Percentiles rank a stretch among this genome's conserved stretches.
phyloP scores from a whole-genome alignment of 2,329 filamentous ascomycete genomes.

The Arthrobotrys megalospora region DNA sequence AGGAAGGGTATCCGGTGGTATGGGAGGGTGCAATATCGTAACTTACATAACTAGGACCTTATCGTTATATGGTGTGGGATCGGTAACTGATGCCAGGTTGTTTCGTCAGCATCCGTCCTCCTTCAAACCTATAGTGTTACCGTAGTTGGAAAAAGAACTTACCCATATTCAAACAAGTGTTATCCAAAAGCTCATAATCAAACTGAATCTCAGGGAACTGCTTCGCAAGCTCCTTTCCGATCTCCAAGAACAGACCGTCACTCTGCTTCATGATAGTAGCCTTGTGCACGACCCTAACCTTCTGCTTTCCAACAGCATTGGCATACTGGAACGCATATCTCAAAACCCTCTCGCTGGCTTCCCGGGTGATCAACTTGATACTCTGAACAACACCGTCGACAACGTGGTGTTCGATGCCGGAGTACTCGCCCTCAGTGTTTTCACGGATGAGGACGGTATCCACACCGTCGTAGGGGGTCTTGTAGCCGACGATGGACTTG shows the following conservation, averaged over 20 bases:
- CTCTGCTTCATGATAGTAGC: constrained; percentile 99
- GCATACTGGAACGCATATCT: constrained; percentile 99
- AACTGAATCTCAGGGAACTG: constrained; percentile 97
- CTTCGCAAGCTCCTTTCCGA: constrained; percentile 87
- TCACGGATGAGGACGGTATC: constrained; percentile 98
- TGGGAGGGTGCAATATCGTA: not conserved
- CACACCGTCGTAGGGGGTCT: constrained; percentile 97
- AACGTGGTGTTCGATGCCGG: constrained; percentile 97
- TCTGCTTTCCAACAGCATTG: constrained; percentile 90
- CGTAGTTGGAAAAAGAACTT: constrained; percentile 69
- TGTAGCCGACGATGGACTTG: constrained; percentile 96
- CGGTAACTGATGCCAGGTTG: constrained; percentile 66
- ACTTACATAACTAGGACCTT: constrained; percentile 89
- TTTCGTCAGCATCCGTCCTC: constrained; percentile 3
- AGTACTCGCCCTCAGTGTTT: constrained; percentile 99
- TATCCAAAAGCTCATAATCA: constrained; percentile 97
- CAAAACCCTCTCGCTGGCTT: constrained; percentile 94
- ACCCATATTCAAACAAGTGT: constrained; percentile 99
- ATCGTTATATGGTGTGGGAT: constrained; percentile 97
- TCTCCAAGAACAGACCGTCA: constrained; percentile 96
- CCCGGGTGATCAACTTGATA: constrained; percentile 99
- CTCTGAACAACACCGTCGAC: constrained; percentile 98
- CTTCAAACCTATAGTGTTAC: not conserved
- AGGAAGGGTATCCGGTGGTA: not conserved
- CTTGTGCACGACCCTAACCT: constrained; percentile 99